Conservation (phyloP, 352 stramenopile genomes). For the Pythium apleroticum region DNA sequence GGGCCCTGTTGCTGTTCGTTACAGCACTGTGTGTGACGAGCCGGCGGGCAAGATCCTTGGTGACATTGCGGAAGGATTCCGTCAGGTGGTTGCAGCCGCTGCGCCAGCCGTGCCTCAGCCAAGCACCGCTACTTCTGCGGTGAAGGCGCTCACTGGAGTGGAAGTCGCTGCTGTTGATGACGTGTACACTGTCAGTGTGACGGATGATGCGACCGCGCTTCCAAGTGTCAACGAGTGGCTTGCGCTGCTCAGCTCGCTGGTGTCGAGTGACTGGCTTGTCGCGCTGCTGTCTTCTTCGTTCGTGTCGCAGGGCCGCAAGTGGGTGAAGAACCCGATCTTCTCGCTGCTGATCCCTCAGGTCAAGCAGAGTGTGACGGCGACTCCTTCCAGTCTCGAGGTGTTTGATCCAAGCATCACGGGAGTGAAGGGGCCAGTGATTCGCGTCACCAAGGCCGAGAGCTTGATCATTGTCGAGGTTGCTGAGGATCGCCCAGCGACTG, state of each 20-base stretch:
- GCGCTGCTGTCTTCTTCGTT: constrained; percentile 52
- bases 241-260: constrained; percentile 33
- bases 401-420: constrained; percentile 27
- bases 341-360: constrained; percentile 48
- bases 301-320: constrained; percentile 59
- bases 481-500: constrained; percentile 57
- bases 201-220: constrained; percentile 24
- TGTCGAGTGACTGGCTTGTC: constrained; percentile 51
- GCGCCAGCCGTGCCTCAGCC: neutral
- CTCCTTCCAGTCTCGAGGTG: constrained; percentile 12
- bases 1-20: constrained; percentile 76
- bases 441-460: constrained; percentile 38
- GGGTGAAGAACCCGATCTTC: constrained; percentile 65
- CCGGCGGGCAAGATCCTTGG: constrained; percentile 77
- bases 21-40: constrained; percentile 74
- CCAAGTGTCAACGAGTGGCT: constrained; percentile 47
- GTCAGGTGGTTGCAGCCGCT: constrained; percentile 36
- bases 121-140: neutral
- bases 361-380: constrained; percentile 44
- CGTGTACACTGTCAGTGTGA: constrained; percentile 34
- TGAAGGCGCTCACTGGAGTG: constrained; percentile 12
- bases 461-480: constrained; percentile 52
- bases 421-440: constrained; percentile 45
- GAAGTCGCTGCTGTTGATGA: constrained; percentile 28
- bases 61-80: constrained; percentile 60